Evolutionary conservation across 495 filamentous ascomycete species (phyloP), one percentile per base, ranked within the genome.

Genomic region (Penicillium odoratum): DNA sequence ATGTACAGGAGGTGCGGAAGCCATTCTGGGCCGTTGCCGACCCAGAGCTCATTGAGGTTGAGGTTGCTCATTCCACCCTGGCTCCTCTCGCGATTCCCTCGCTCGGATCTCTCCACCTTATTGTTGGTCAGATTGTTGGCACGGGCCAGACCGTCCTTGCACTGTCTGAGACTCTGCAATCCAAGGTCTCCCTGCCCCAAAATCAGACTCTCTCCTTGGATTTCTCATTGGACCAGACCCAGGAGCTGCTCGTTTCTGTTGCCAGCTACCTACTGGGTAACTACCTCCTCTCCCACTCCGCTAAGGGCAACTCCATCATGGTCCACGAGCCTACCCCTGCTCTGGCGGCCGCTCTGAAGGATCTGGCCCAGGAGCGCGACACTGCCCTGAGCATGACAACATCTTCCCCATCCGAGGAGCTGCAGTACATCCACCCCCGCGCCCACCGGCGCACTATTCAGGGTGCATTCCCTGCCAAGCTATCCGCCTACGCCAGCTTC

Each of bases 61-160:
- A 49, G 30, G 7, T 15, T 49, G 3, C 11, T 26, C 43, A 18
- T 26, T 25, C 43, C 7, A 46, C 43, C 16, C 26, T 46, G 43
- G 43, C 43, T 26, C 18, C 43, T 10, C 43, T 46, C 0, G 43
- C 43, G 26, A 26, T 46, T 4, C 43, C 43, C 25, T 46, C 43
- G 0, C 18, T 46, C 11, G 43, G 43, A 26, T 46, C 43, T 46
- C 18, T 46, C 25, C 16, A 46, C 43, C 18, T 46, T 18, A 10
- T 46, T 28, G 43, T 46, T 13, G 43, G 43, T 26, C 8, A 46
- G 43, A 26, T 49, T 33, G 30, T 31, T 49, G 47, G 26, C 10
- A 26, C 25, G 15, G 47, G n/a, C 1, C 30, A 49, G 47, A 49
- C 47, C 28, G 47, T 49, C n/a, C 47, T 49, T 29, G 47, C 47